Evolutionary conservation across 2,329 filamentous ascomycete species (phyloP).

Genomic region (Fusarium metavorans): DNA sequence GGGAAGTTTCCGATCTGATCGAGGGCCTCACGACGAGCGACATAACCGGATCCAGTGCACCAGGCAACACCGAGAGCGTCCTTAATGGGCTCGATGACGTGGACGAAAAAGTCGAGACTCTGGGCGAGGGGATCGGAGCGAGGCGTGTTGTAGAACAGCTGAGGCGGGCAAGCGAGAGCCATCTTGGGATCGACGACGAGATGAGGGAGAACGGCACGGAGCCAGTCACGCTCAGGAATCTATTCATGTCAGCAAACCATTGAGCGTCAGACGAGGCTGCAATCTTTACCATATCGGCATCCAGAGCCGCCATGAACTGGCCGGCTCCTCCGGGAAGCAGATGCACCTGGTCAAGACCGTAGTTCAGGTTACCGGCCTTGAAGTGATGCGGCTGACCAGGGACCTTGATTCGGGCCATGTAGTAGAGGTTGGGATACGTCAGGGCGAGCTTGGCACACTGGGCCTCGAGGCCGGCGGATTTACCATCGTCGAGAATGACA

Average conservation of each 20-base stretch:
- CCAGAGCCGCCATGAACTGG: constrained; percentile 71
- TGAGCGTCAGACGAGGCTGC: not conserved
- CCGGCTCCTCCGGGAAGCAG: constrained; percentile 66
- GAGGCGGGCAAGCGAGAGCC: constrained; percentile 70
- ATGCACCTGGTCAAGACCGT: constrained; percentile 64
- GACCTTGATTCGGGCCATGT: constrained; percentile 63
- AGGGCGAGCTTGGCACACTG: constrained; percentile 53
- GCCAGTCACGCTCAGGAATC: constrained; percentile 72
- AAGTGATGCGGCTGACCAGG: constrained; percentile 66
- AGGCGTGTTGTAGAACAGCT: constrained; percentile 74
- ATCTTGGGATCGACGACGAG: constrained; percentile 67
- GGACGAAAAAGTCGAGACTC: constrained; percentile 69
- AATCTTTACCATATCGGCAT: constrained; percentile 70
- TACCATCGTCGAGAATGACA: constrained; percentile 67
- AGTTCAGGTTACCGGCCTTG: constrained; percentile 75
- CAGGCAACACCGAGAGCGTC: constrained; percentile 67
- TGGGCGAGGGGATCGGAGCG: constrained; percentile 68
- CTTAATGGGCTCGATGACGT: constrained; percentile 64
- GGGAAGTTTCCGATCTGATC: constrained; percentile 73
- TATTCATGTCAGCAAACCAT: constrained; percentile 34
- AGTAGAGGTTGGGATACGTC: constrained; percentile 62
- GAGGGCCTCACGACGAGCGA: constrained; percentile 69
- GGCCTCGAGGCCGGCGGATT: constrained; percentile 56
- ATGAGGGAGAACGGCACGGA: constrained; percentile 70
- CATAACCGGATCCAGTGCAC: constrained; percentile 74